Evolutionary conservation across 345 rosid genomes (phyloP), one percentile per base, ranked within the genome.

Genomic region (Lepidium didymum): DNA sequence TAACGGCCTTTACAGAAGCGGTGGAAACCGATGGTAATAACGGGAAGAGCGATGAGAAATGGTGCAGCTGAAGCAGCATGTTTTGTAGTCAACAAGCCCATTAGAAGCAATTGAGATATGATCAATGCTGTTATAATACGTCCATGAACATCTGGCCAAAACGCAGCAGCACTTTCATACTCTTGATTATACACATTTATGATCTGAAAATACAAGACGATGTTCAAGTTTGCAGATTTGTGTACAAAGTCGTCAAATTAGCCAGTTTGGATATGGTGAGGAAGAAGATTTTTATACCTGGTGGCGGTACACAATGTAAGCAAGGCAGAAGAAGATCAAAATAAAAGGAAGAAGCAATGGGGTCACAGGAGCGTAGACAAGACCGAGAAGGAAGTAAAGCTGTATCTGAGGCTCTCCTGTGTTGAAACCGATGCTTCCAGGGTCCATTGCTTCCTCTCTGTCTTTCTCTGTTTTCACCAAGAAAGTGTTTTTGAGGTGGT

Each of bases 401-500:
- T 94, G 99, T 71, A 90, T 90, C 15, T 64, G 97, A 67, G 99
- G 99, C 78, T 94, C 99, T 62, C 97, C 91, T 0, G 83, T 79
- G 79, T 93, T 80, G 74, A 93, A 93, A 64, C 97, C 92, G 18
- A 93, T 74, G 76, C 96, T 88, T 67, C 98, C 97, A 0, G 92
- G 91, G 81, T 93, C 80, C 97, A 88, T 90, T 21, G 98, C 98
- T 55, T 82, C 89, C 62, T 83, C 98, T 74, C 97, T 82, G 66
- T 93, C 98, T 74, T 87, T 93, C 68, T 90, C 98, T 29, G 98
- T 93, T 81, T 88, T 93, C 77, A 90, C 98, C 80, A 93, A 80
- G 75, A 93, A 83, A 29, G 81, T 78, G 57, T 94, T 94, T 80
- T 94, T 94, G 73, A 94, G 72, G 78, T 94, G 99, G 75, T 49